Percentiles rank a stretch among this genome's conserved stretches.
Conservation (phyloP, 345 rosid genomes). For the Microcos paniculata region DNA sequence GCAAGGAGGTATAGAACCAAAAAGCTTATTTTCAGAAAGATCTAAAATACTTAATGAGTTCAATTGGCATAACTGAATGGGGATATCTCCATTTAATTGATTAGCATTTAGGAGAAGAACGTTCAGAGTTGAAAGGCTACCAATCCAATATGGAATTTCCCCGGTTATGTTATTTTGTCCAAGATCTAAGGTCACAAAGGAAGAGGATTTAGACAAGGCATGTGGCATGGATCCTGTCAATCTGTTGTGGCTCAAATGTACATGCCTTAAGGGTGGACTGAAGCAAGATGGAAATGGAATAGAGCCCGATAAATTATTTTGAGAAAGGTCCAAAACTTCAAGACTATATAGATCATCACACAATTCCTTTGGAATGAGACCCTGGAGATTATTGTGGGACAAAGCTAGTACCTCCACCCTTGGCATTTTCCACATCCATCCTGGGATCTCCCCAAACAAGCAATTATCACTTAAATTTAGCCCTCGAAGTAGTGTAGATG, state of each 20-base stretch:
- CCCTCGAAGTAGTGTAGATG: accelerated
- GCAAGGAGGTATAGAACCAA: not conserved
- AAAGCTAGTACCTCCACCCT: not conserved
- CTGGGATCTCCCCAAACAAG: constrained; percentile 13
- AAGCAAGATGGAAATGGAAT: constrained; percentile 9
- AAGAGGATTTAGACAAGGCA: not conserved
- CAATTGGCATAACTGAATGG: constrained; percentile 13
- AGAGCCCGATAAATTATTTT: not conserved
- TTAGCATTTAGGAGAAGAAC: constrained; percentile 20
- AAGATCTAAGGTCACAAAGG: constrained; percentile 8
- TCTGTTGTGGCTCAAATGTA: not conserved
- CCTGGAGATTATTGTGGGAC: constrained; percentile 4
- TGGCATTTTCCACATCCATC: not conserved
- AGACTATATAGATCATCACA: not conserved
- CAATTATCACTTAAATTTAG: constrained; percentile 23
- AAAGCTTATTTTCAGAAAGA: not conserved
- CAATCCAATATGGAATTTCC: constrained; percentile 1
- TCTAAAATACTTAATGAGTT: constrained; percentile 10
- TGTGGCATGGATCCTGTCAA: not conserved
- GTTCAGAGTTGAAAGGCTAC: not conserved
- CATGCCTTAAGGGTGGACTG: not conserved
- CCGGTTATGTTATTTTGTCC: constrained; percentile 6
- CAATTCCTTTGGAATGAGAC: not conserved
- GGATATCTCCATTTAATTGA: constrained; percentile 13
- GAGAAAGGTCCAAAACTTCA: not conserved